Percentiles rank a stretch among this genome's conserved stretches.
Conservation (phyloP, 257 asterid species). For the Solanum arcanum region DNA sequence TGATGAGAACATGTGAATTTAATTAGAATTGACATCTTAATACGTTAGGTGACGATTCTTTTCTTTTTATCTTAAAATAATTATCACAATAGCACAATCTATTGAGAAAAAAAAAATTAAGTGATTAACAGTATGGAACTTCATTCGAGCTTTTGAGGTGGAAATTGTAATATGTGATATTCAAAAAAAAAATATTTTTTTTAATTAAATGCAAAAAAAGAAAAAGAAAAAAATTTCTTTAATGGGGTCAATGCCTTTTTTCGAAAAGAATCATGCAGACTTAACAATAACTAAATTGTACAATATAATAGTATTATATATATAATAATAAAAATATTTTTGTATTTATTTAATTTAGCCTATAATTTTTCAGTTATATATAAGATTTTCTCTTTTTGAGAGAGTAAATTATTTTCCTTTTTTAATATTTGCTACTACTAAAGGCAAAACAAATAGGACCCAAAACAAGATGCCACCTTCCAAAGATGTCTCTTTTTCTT, state of each 20-base stretch:
- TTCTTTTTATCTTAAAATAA: too few species aligned
- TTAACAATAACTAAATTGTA: not conserved
- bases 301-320: not conserved
- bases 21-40: too few species aligned
- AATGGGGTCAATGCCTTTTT: not conserved
- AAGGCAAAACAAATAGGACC: slow-evolving; percentile 1
- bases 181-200: not conserved
- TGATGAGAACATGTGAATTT: not conserved
- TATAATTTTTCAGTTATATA: not conserved
- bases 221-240: not conserved
- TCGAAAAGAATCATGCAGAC: not conserved
- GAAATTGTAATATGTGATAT: not conserved
- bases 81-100: too few species aligned
- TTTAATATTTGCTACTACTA: not conserved
- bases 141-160: not conserved
- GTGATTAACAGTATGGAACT: not conserved
- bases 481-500: slow-evolving; percentile 3
- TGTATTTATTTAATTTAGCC: not conserved
- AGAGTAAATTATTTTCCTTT: not conserved
- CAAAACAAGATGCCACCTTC: slow-evolving; percentile 3
- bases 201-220: not conserved
- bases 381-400: not conserved
- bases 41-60: too few species aligned
- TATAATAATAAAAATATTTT: not conserved
- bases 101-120: not conserved